phyloP scores from a whole-genome alignment of 2,329 filamentous ascomycete species.

The Botrytis tulipae region DNA sequence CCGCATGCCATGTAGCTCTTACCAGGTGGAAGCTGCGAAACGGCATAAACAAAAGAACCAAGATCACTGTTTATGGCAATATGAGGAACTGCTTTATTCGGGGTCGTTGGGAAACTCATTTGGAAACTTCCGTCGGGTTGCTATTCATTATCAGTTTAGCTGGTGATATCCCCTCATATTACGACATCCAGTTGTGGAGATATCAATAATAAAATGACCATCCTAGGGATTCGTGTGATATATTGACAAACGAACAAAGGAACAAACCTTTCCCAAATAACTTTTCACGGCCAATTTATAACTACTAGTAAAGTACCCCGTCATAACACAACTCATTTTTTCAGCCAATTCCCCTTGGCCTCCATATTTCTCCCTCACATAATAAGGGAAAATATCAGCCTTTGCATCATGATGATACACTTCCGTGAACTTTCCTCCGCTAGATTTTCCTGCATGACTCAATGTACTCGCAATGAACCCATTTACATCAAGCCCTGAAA shows the following conservation, averaged over 20 bases:
- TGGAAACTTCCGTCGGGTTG: slow-evolving; percentile 44
- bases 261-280: slow-evolving; percentile 48
- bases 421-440: slow-evolving; percentile 45
- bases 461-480: slow-evolving; percentile 37
- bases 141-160: slow-evolving; percentile 29
- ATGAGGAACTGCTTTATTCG: slow-evolving; percentile 39
- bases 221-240: neutral
- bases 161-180: neutral
- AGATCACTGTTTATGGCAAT: slow-evolving; percentile 48
- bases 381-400: slow-evolving; percentile 42
- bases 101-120: slow-evolving; percentile 48
- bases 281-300: slow-evolving; percentile 47
- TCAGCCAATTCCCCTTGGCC: slow-evolving; percentile 40
- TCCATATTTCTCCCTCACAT: slow-evolving; percentile 44
- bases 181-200: neutral
- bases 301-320: slow-evolving; percentile 42
- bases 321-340: slow-evolving; percentile 47
- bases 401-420: slow-evolving; percentile 55
- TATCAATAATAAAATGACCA: neutral
- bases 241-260: neutral
- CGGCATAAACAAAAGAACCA: slow-evolving; percentile 37
- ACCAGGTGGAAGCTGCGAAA: slow-evolving; percentile 32
- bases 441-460: slow-evolving; percentile 49
- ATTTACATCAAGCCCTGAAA: slow-evolving; percentile 41
- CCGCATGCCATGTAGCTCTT: slow-evolving; percentile 29